Conservation (phyloP, 306 rosid genomes). For the Nissolia schottii region DNA sequence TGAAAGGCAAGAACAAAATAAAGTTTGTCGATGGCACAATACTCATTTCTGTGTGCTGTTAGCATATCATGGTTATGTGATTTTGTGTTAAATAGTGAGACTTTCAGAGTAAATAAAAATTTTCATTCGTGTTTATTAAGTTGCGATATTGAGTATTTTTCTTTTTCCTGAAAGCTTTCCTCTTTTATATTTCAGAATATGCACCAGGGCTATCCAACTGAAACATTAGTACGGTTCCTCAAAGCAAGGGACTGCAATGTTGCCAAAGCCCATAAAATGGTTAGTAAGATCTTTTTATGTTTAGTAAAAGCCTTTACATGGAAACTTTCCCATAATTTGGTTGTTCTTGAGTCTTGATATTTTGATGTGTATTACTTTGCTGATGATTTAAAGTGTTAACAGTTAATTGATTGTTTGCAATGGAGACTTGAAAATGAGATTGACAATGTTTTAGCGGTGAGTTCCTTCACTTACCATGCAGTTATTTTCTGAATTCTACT, state of each 20-base stretch:
- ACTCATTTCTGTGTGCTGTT: too few relatives aligned
- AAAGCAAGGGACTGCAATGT: conserved; percentile 88
- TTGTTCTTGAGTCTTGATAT: neutral
- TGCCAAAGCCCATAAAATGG: conserved; percentile 90
- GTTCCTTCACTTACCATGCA: conserved; percentile 34
- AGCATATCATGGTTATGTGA: too few relatives aligned
- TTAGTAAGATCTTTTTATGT: conserved; percentile 33
- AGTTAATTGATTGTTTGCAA: conserved; percentile 79
- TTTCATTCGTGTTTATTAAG: too few relatives aligned
- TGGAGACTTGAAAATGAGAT: conserved; percentile 88
- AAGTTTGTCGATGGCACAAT: too few relatives aligned
- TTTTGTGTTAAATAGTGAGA: too few relatives aligned
- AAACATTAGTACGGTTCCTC: conserved; percentile 69
- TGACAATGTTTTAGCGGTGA: conserved; percentile 72
- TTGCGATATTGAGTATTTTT: too few relatives aligned
- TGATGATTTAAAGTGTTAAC: conserved; percentile 35
- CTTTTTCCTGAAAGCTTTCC: conserved; percentile 5
- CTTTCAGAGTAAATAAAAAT: too few relatives aligned
- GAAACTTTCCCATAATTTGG: neutral
- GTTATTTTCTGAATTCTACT: too few relatives aligned
- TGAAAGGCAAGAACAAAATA: too few relatives aligned
- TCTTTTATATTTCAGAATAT: conserved; percentile 60
- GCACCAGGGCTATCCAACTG: conserved; percentile 71
- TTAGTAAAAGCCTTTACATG: neutral
- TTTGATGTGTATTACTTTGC: conserved; percentile 24